Evolutionary conservation across 352 stramenopile genomes (phyloP), one percentile per base, ranked within the genome.

Genomic region (Hyaloperonospora arabidopsidis): DNA sequence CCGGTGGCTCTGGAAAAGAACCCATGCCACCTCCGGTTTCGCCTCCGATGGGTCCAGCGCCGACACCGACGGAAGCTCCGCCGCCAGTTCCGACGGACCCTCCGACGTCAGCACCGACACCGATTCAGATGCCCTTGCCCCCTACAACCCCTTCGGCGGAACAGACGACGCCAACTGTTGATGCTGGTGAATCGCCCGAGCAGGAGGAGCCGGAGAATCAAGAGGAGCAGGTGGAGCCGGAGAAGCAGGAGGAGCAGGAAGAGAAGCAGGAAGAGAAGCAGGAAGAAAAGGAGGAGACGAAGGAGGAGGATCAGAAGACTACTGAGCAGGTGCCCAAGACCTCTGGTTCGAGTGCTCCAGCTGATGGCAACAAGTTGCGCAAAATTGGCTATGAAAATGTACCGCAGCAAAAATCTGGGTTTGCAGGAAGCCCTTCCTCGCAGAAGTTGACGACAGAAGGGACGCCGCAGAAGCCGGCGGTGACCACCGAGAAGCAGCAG

Each of bases 1-100:
- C 74, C 15, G 70, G 72, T 40, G 68, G 70, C 11, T 58, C 52
- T 13, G 70, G 70, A 14, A 66, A 68, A 7, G 72, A 67, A 1
- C 50, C 55, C 0, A 65, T 59, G 12, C 51, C 54, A 0, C 51
- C 59, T n/a, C 55, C 25, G 25, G 25, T 29, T 8, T 29, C 25
- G 25, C 25, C 25, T 29, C 25, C 25, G 2, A 54, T 47, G 22
- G 68, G 73, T 0, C 66, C 74, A 1, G 54, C 71, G 1, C 62
- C 54, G 8, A 50, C 67, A 0, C 65, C 68, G 2, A 50, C 61
- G 0, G 67, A 72, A 1, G 55, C 52, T 7, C 73, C 72, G 1
- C 59, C 67, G 1, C 61, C 70, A 0, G 68, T 70, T 0, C 70
- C 75, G 0, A 67, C 72, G 1, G 65, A 68, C 3, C 61, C 70